Conservation (phyloP, 2,329 filamentous ascomycete species). For the Periconia sp. region DNA sequence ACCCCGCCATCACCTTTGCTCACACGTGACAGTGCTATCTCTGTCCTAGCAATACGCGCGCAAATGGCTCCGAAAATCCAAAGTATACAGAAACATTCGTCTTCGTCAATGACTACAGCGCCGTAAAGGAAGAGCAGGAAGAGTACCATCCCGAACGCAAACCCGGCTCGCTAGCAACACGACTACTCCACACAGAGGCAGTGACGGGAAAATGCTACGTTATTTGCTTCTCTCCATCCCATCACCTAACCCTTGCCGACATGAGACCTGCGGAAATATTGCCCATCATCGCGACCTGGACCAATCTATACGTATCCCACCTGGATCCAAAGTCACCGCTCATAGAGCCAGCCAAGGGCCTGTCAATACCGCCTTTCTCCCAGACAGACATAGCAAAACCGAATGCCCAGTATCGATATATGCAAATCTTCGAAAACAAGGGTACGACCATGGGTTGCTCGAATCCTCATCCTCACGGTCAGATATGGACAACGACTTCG, state of each 20-base stretch:
- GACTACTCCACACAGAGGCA: constrained; percentile 80
- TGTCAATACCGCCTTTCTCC: constrained; percentile 55
- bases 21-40: constrained; percentile 76
- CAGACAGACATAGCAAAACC: constrained; percentile 58
- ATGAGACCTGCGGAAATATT: constrained; percentile 78
- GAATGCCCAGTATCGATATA: constrained; percentile 84
- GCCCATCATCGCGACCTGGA: constrained; percentile 89
- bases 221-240: constrained; percentile 88
- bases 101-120: constrained; percentile 97
- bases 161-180: constrained; percentile 66
- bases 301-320: constrained; percentile 83
- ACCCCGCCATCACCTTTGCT: constrained; percentile 17
- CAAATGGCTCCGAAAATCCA: constrained; percentile 85
- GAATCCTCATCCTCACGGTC: constrained; percentile 96
- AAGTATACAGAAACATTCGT: constrained; percentile 86
- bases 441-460: constrained; percentile 98
- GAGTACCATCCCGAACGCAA: constrained; percentile 69
- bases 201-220: constrained; percentile 98
- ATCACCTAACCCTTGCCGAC: constrained; percentile 92
- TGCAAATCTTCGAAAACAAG: constrained; percentile 99
- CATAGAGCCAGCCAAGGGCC: constrained; percentile 52
- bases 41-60: constrained; percentile 88
- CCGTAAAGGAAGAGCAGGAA: constrained; percentile 90
- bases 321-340: constrained; percentile 75
- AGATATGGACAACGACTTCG: constrained; percentile 92